A percentile compares a stretch with the other conserved stretches of the same genome.
Evolutionary conservation across 805 yeast genomes (phyloP).

Genomic region (Teunomyces kruisii): DNA sequence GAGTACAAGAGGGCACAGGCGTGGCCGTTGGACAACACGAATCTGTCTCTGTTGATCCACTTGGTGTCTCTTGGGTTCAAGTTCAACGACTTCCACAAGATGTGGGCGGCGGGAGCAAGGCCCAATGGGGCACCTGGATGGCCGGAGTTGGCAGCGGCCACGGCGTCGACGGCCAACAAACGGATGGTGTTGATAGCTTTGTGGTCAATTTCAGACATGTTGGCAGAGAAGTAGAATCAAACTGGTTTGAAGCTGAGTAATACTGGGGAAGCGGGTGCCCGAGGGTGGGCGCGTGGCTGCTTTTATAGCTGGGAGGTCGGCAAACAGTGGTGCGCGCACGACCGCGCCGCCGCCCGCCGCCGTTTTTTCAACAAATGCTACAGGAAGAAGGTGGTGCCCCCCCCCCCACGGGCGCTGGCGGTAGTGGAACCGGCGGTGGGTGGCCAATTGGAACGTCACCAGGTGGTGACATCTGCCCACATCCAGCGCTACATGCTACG

Average conservation of each 20-base stretch:
- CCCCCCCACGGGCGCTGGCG: too few species aligned
- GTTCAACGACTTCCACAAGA: conserved; percentile 73
- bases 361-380: too few species aligned
- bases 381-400: too few species aligned
- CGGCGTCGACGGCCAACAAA: conserved; percentile 83
- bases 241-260: not conserved
- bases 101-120: conserved; percentile 93
- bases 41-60: conserved; percentile 95
- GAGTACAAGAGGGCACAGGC: conserved; percentile 89
- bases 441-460: too few species aligned
- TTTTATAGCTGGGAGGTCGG: too few species aligned
- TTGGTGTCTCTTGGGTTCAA: conserved; percentile 89
- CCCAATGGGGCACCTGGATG: conserved; percentile 99
- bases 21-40: conserved; percentile 94
- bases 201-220: conserved; percentile 54
- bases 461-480: too few species aligned
- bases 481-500: too few species aligned
- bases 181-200: conserved; percentile 86
- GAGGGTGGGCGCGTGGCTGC: not conserved
- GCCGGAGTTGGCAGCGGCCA: conserved; percentile 87
- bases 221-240: not conserved
- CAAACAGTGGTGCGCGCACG: too few species aligned
- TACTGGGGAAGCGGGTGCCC: too few species aligned
- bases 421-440: too few species aligned
- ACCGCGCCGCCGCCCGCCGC: too few species aligned